Conservation (phyloP, 2,329 filamentous ascomycete genomes). For the Claviceps maximensis region DNA sequence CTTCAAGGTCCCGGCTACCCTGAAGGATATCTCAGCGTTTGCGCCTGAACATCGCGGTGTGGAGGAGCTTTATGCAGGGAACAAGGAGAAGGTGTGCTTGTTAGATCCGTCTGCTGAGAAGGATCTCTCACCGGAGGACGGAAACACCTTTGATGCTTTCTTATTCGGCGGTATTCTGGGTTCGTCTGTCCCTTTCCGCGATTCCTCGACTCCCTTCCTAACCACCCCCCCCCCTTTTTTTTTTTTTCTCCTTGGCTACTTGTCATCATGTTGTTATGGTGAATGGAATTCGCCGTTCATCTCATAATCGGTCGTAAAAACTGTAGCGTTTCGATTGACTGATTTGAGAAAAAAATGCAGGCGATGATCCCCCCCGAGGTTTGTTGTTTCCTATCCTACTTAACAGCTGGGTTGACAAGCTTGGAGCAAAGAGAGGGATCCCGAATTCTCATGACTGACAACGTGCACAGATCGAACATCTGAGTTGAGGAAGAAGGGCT, state of each 20-base stretch:
- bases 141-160: slow-evolving; percentile 73
- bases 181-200: slow-evolving; percentile 26
- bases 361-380: slow-evolving; percentile 90
- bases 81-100: slow-evolving; percentile 70
- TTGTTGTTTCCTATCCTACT: slow-evolving; percentile 17
- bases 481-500: slow-evolving; percentile 91
- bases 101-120: slow-evolving; percentile 73
- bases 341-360: slow-evolving; percentile 28
- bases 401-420: background rate
- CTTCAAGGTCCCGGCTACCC: slow-evolving; percentile 49
- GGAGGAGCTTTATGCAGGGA: slow-evolving; percentile 63
- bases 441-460: slow-evolving; percentile 2
- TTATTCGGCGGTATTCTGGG: slow-evolving; percentile 93
- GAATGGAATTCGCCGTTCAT: too few species aligned
- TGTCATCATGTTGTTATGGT: too few species aligned
- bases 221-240: background rate
- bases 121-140: slow-evolving; percentile 76
- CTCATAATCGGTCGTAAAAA: background rate
- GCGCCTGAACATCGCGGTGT: slow-evolving; percentile 64
- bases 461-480: slow-evolving; percentile 67
- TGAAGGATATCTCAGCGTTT: slow-evolving; percentile 47
- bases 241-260: background rate
- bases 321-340: background rate
- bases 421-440: background rate
- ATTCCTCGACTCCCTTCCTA: background rate